A percentile compares a stretch with the other conserved stretches of the same genome.
These are phyloP conservation scores for Bacidia gigantensis DNA, from an alignment of 495 filamentous ascomycete species.

Conservation along the genomic window DNA sequence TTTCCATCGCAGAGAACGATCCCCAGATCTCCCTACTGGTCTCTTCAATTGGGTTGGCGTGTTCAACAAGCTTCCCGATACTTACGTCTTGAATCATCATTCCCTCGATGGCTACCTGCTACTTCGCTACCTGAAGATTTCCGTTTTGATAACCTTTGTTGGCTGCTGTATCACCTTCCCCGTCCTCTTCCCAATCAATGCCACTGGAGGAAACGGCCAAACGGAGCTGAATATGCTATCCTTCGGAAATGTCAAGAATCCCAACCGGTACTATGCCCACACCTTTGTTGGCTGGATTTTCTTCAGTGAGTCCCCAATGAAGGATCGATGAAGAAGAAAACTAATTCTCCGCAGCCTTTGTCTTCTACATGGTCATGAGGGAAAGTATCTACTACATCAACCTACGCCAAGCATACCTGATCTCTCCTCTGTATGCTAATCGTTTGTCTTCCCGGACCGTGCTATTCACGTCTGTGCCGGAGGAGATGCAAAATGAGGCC, in stretches of 20 bases:
- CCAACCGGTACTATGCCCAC: slow-evolving; percentile 64
- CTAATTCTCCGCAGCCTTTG: slow-evolving; percentile 38
- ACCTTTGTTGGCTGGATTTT: slow-evolving; percentile 60
- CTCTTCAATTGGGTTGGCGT: slow-evolving; percentile 59
- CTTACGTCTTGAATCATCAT: slow-evolving; percentile 75
- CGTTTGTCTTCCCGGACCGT: slow-evolving; percentile 91
- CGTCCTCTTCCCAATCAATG: slow-evolving; percentile 74
- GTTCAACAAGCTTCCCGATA: slow-evolving; percentile 70
- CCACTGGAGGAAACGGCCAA: slow-evolving; percentile 47
- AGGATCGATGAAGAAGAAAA: neutral
- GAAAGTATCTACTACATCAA: slow-evolving; percentile 94
- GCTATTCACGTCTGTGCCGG: slow-evolving; percentile 76
- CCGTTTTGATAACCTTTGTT: slow-evolving; percentile 58
- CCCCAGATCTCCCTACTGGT: slow-evolving; percentile 53
- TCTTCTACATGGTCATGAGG: slow-evolving; percentile 79
- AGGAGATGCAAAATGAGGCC: slow-evolving; percentile 54
- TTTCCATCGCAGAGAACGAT: slow-evolving; percentile 47
- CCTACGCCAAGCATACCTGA: slow-evolving; percentile 82
- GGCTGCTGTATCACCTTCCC: slow-evolving; percentile 75
- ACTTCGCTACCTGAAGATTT: slow-evolving; percentile 69
- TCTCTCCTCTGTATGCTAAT: slow-evolving; percentile 74
- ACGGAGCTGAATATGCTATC: slow-evolving; percentile 66
- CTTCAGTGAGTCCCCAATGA: slow-evolving; percentile 35
- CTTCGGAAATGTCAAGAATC: slow-evolving; percentile 54
- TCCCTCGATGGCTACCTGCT: slow-evolving; percentile 82